Evolutionary conservation across 75 land plant species (phyloP).

Genomic region (Ceratopteris richardii): DNA sequence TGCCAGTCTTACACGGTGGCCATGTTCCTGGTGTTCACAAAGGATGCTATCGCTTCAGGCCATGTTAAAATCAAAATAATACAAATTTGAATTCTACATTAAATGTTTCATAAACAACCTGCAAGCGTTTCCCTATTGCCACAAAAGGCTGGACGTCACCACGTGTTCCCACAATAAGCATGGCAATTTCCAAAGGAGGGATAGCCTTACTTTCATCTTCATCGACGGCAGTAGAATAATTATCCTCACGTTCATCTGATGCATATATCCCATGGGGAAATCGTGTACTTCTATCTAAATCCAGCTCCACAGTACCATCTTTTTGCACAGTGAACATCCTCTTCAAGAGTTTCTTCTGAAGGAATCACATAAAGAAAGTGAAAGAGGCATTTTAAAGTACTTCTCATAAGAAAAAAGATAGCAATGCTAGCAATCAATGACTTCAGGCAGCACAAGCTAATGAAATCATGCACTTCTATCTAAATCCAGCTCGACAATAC

Average conservation of each 20-base stretch:
- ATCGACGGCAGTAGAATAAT: conserved; percentile 37
- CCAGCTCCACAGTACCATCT: conserved; percentile 87
- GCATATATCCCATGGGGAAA: conserved; percentile 23
- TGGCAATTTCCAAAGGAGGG: conserved; percentile 81
- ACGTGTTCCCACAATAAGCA: conserved; percentile 94
- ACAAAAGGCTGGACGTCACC: conserved; percentile 98
- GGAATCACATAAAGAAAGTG: not conserved
- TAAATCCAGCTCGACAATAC: conserved; percentile 77
- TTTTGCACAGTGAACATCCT: conserved; percentile 72
- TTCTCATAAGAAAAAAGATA: not conserved
- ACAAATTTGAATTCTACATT: too few species aligned
- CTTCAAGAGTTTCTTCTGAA: conserved; percentile 67
- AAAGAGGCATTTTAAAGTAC: conserved; percentile 2
- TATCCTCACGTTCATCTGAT: conserved; percentile 10
- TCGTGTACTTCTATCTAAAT: conserved; percentile 51
- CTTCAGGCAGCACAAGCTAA: too few species aligned
- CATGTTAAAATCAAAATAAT: too few species aligned
- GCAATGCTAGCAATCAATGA: too few species aligned
- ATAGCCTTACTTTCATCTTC: conserved; percentile 33
- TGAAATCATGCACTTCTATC: conserved; percentile 45
- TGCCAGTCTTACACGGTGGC: conserved; percentile 94
- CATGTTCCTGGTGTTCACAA: conserved; percentile 59
- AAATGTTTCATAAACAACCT: conserved; percentile 37
- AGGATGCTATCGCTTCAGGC: too few species aligned
- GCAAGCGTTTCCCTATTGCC: conserved; percentile 85